Percentiles rank a stretch among this genome's conserved stretches.
phyloP scores from a whole-genome alignment of 1,139 yeast genomes.

The Saccharomyces hybrid region DNA sequence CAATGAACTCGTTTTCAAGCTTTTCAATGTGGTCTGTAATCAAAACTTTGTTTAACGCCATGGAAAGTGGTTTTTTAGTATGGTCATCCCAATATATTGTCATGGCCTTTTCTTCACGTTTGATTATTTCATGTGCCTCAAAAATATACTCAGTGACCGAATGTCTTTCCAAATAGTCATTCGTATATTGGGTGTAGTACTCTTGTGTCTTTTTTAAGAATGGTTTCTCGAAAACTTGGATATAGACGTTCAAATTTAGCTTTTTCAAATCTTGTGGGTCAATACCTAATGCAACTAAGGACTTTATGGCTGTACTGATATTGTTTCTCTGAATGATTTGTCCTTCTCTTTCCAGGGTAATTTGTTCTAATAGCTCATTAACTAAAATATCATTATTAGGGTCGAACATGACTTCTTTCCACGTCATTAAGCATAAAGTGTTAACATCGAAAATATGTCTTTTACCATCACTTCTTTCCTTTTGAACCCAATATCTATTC shows the following conservation, averaged over 20 bases:
- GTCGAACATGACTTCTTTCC: constrained; percentile 80
- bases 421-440: constrained; percentile 75
- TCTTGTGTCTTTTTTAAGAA: constrained; percentile 67
- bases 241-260: constrained; percentile 73
- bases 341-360: constrained; percentile 73
- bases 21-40: constrained; percentile 71
- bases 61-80: constrained; percentile 70
- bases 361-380: constrained; percentile 64
- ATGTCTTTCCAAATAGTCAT: constrained; percentile 56
- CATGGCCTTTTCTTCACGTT: constrained; percentile 74
- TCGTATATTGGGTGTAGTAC: constrained; percentile 67
- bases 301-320: constrained; percentile 70
- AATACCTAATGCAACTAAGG: constrained; percentile 74
- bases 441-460: constrained; percentile 85
- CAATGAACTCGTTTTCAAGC: constrained; percentile 69
- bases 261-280: constrained; percentile 79
- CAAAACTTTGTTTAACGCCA: constrained; percentile 65
- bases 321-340: constrained; percentile 62
- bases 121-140: constrained; percentile 73
- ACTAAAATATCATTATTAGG: constrained; percentile 55
- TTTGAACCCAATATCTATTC: constrained; percentile 96
- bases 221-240: constrained; percentile 66
- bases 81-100: constrained; percentile 79
- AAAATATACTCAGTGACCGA: constrained; percentile 87
- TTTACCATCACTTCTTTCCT: constrained; percentile 93